A percentile compares a stretch with the other conserved stretches of the same genome.
Conservation (phyloP, 768 basidiomycete genomes). For the Kondoa subrosea region DNA sequence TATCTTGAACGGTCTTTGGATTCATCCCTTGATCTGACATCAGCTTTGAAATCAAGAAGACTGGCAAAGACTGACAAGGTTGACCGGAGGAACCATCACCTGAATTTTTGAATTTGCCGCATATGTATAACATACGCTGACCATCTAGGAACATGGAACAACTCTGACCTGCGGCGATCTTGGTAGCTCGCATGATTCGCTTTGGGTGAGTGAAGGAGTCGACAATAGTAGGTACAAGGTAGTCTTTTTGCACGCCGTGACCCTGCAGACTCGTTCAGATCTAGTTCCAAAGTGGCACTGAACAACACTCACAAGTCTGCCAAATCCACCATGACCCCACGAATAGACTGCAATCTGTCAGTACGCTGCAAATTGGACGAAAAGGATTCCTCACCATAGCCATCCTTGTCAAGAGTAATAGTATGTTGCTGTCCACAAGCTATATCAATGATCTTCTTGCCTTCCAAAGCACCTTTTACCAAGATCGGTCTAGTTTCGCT, state of each 20-base stretch:
- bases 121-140: conserved; percentile 45
- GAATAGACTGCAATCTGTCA: conserved; percentile 47
- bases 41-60: too few relatives aligned
- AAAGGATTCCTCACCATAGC: conserved; percentile 32
- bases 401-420: conserved; percentile 59
- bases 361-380: neutral
- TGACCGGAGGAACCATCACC: conserved; percentile 51
- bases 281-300: too few relatives aligned
- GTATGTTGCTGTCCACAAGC: conserved; percentile 75
- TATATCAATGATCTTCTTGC: conserved; percentile 62
- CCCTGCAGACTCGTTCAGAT: conserved; percentile 44
- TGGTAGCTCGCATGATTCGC: conserved; percentile 44
- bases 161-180: conserved; percentile 61
- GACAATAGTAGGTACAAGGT: conserved; percentile 60
- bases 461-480: conserved; percentile 52
- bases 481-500: conserved; percentile 39
- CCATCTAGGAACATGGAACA: conserved; percentile 69
- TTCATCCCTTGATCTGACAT: too few relatives aligned
- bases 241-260: conserved; percentile 66
- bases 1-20: conserved; percentile 33
- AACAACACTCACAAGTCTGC: neutral
- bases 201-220: conserved; percentile 67
- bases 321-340: conserved; percentile 63
- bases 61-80: too few relatives aligned
- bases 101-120: conserved; percentile 71